phyloP scores from a whole-genome alignment of 805 yeast species.

The Tetrapisispora iriomotensis region DNA sequence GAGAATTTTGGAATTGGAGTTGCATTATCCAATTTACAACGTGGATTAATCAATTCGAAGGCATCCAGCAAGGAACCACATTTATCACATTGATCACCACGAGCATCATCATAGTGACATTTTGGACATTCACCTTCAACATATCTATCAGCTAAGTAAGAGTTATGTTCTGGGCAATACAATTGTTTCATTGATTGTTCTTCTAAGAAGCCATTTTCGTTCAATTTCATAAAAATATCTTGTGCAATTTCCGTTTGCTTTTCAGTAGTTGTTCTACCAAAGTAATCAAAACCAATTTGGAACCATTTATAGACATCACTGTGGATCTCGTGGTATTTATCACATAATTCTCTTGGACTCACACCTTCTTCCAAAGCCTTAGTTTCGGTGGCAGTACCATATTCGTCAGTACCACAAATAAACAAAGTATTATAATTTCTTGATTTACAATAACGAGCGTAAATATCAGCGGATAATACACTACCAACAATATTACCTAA shows the following conservation, averaged over 20 bases:
- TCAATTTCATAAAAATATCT: constrained; percentile 70
- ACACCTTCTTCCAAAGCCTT: constrained; percentile 91
- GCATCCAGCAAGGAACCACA: constrained; percentile 89
- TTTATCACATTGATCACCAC: constrained; percentile 98
- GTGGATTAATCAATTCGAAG: constrained; percentile 85
- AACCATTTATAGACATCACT: constrained; percentile 93
- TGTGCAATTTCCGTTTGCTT: constrained; percentile 93
- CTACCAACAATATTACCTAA: constrained; percentile 95
- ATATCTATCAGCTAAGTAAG: constrained; percentile 89
- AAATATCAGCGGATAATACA: constrained; percentile 89
- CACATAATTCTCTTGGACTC: constrained; percentile 82
- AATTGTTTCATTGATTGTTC: constrained; percentile 84
- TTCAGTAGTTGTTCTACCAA: constrained; percentile 92
- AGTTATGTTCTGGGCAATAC: constrained; percentile 82
- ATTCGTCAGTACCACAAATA: constrained; percentile 97
- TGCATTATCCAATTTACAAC: constrained; percentile 84
- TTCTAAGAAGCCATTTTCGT: constrained; percentile 72
- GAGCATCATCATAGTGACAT: constrained; percentile 91
- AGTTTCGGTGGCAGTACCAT: constrained; percentile 99
- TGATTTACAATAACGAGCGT: constrained; percentile 78
- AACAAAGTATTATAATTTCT: constrained; percentile 80
- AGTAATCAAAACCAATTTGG: constrained; percentile 85
- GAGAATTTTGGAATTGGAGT: constrained; percentile 75
- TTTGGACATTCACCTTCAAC: constrained; percentile 97
- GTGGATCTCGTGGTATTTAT: constrained; percentile 80